Evolutionary conservation across 106 monocot species (phyloP).

Genomic region (Platanthera guangdongensis): DNA sequence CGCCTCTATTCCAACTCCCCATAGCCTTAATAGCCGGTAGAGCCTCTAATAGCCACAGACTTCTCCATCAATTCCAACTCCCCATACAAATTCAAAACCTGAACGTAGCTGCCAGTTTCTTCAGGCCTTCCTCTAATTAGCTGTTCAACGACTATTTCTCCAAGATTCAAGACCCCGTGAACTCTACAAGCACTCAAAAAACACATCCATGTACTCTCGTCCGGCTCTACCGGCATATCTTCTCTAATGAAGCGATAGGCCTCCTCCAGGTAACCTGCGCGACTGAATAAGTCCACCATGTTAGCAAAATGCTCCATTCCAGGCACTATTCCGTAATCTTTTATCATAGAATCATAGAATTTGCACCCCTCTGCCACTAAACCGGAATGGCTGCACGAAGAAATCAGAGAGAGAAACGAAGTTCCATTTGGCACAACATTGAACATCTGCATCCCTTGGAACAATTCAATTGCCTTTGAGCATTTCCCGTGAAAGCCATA

Average conservation of each 20-base stretch:
- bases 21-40: no score
- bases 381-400: conserved; percentile 44
- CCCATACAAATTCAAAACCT: conserved; percentile 34
- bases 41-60: conserved; percentile 23
- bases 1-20: no score
- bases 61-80: conserved; percentile 32
- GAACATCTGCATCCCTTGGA: conserved; percentile 28
- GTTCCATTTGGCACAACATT: conserved; percentile 23
- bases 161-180: conserved; percentile 15
- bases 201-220: conserved; percentile 26
- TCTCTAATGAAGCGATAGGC: conserved; percentile 26
- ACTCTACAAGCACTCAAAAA: conserved; percentile 35
- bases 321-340: conserved; percentile 19
- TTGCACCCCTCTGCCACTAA: conserved; percentile 29
- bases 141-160: conserved; percentile 26
- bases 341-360: conserved; percentile 29
- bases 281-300: conserved; percentile 37
- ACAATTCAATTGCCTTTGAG: conserved; percentile 24
- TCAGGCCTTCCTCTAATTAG: conserved; percentile 13
- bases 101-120: conserved; percentile 29
- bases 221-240: conserved; percentile 15
- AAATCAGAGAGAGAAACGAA: conserved; percentile 46
- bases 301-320: conserved; percentile 36
- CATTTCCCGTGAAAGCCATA: conserved; percentile 40
- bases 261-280: conserved; percentile 33